Base-by-base conservation (phyloP, 1,284 basidiomycete species). In the Xerocomus nothofagi region DNA sequence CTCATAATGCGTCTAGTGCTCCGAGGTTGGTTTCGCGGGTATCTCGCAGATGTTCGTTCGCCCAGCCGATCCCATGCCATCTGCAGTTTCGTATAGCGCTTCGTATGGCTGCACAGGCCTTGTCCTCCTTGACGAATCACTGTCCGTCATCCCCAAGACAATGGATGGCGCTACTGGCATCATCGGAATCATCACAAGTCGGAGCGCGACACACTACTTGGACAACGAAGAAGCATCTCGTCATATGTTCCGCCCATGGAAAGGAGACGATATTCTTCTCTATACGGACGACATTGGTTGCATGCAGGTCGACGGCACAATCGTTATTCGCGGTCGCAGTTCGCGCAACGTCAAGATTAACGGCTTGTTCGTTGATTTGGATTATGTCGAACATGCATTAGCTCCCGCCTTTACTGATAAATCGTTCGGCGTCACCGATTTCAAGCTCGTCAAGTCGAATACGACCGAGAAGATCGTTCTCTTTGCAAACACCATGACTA, bases 301-400 rank as follows among this genome's bases (percentile, higher is more conserved):
- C 39, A 55, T 62, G 49, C 47, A 57, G 17, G 49, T 47, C 14
- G 62, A 65, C 24, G 62, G 62, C 14, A 62, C 58, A 20, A 65
- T 62, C 37, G 36, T 30, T 9, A 63, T 62, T 44, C 54, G 52
- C 1, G 58, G 60, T 30, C 55, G 62, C 15, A 62, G 60, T 42
- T 65, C 62, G 6, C 60, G 62, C 49, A 65, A 65, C 36, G 60
- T 65, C 32, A 62, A 62, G 39, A 42, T 62, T 17, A 65, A 65
- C 20, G 60, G 60, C 3, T 23, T 62, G 24, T 65, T 65, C 40
- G 38, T 62, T 4, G 60, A 62, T 41, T 38, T 62, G 17, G 60
- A 62, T 39, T 57, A 58, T 24, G 51, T 62, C 27, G 60, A 62
- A 47, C 62, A 55, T 15, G 55, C 55, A 23, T 42, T 65, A 40